Percentiles rank a stretch among this genome's conserved stretches.
These are phyloP conservation scores for Areca catechu DNA, from an alignment of 176 grass and related monocot species.

Conservation along the genomic window DNA sequence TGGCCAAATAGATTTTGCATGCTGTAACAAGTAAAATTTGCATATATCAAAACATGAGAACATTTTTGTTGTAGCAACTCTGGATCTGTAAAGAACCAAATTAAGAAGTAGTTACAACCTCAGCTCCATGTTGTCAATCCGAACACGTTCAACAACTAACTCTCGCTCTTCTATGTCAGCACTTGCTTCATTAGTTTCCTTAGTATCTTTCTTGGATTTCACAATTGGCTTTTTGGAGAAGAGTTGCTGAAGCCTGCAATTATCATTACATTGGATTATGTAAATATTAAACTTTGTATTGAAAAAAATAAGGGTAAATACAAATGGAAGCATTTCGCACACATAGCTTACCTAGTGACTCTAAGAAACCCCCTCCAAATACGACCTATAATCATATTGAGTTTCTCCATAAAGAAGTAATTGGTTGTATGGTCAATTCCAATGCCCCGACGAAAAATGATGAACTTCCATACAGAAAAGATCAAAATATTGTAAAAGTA, in stretches of 20 bases:
- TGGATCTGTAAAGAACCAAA: constrained; percentile 4
- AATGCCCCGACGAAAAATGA: constrained; percentile 84
- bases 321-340: too few relatives aligned
- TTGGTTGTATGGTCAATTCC: constrained; percentile 66
- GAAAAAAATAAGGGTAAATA: too few relatives aligned
- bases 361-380: constrained; percentile 62
- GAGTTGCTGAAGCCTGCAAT: constrained; percentile 50
- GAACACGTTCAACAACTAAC: constrained; percentile 61
- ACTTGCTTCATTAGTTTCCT: constrained; percentile 50
- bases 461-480: constrained; percentile 42
- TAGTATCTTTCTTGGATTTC: constrained; percentile 34
- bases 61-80: background rate
- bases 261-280: background rate
- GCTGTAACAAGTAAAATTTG: constrained; percentile 30
- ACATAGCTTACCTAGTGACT: constrained; percentile 41
- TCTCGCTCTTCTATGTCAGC: constrained; percentile 37
- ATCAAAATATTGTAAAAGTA: background rate
- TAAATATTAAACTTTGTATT: too few relatives aligned
- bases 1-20: constrained; percentile 49
- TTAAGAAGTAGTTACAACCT: constrained; percentile 31
- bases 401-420: constrained; percentile 86
- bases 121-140: constrained; percentile 81
- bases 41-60: constrained; percentile 4
- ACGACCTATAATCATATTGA: constrained; percentile 76
- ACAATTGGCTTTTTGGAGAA: constrained; percentile 35